Conservation (phyloP, 805 yeast genomes). For the Candida hungchunana region DNA sequence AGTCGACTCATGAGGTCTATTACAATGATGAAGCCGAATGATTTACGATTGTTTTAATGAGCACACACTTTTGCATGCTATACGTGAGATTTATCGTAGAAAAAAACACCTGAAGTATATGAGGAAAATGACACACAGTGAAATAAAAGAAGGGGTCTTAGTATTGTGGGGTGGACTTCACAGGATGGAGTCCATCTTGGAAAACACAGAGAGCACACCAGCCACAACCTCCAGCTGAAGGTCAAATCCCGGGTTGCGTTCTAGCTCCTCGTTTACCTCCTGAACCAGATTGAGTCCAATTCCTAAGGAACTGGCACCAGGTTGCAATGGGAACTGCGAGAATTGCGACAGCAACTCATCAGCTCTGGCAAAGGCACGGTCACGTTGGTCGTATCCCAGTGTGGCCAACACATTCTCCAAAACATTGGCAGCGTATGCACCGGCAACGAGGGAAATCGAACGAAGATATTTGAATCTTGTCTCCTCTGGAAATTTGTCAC, state of each 20-base stretch:
- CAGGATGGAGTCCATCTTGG: slow-evolving; percentile 87
- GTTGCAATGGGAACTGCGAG: slow-evolving; percentile 79
- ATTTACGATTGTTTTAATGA: no score
- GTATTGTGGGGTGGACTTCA: slow-evolving; percentile 27
- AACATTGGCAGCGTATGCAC: slow-evolving; percentile 94
- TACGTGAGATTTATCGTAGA: no score
- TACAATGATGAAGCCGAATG: no score
- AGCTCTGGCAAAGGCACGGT: slow-evolving; percentile 89
- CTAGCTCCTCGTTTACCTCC: slow-evolving; percentile 42
- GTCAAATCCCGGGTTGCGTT: slow-evolving; percentile 38
- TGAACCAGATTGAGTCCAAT: slow-evolving; percentile 63
- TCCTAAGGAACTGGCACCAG: slow-evolving; percentile 57
- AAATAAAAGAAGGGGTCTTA: no score
- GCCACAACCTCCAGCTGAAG: slow-evolving; percentile 85
- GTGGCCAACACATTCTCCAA: slow-evolving; percentile 80
- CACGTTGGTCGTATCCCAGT: slow-evolving; percentile 82
- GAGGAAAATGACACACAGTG: no score
- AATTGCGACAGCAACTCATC: slow-evolving; percentile 83
- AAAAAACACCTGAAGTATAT: no score
- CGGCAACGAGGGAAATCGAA: slow-evolving; percentile 77
- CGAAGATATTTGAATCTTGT: slow-evolving; percentile 70
- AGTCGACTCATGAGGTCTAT: no score
- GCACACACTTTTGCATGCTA: no score
- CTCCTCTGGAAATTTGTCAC: slow-evolving; percentile 63
- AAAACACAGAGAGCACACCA: slow-evolving; percentile 84